phyloP scores from a whole-genome alignment of 768 basidiomycete genomes.

The Calocera cornea region DNA sequence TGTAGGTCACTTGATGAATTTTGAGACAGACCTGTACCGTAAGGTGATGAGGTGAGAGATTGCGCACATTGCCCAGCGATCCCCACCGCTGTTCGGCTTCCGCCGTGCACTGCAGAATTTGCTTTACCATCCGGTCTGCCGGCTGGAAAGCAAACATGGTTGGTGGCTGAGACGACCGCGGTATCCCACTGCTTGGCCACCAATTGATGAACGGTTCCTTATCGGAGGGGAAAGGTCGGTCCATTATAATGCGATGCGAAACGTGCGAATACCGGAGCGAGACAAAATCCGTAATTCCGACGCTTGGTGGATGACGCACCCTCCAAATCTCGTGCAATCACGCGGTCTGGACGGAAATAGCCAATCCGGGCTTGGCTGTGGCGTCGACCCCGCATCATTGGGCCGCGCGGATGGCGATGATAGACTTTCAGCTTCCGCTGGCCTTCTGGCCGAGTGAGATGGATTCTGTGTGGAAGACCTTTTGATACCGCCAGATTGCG shows the following conservation, averaged over 20 bases:
- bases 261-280: background rate
- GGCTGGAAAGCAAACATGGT: no score
- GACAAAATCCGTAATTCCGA: slow-evolving; percentile 3
- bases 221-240: background rate
- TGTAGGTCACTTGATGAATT: background rate
- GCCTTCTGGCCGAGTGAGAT: background rate
- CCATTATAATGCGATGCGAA: background rate
- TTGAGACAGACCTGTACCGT: background rate
- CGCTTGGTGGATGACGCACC: background rate
- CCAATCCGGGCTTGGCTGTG: background rate
- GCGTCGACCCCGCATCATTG: slow-evolving; percentile 3
- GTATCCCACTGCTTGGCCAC: background rate
- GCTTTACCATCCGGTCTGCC: no score
- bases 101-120: no score
- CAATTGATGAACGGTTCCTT: background rate
- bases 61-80: no score
- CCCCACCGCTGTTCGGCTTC: no score
- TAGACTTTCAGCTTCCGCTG: background rate
- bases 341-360: slow-evolving; percentile 2
- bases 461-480: background rate
- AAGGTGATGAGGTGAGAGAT: background rate
- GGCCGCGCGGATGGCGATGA: background rate
- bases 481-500: slow-evolving; percentile 2
- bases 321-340: background rate
- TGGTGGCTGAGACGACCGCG: background rate